phyloP scores from a whole-genome alignment of 371 early-diverging fungal species.

The Mucor circinelloides region DNA sequence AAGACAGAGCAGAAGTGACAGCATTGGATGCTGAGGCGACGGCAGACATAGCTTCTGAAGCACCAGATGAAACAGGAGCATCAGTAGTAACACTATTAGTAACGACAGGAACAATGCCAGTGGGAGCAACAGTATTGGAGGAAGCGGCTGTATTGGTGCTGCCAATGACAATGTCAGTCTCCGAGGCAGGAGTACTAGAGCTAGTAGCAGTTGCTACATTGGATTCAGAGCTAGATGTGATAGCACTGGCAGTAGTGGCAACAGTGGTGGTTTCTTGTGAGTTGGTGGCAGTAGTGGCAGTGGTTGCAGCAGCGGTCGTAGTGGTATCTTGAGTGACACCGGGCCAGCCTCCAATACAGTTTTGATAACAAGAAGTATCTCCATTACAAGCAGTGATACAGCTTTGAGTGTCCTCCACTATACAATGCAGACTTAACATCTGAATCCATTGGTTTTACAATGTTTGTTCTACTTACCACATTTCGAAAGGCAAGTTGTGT shows the following conservation, averaged over 20 bases:
- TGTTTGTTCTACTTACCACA: constrained; percentile 18
- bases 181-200: background rate
- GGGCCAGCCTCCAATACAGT: constrained; percentile 27
- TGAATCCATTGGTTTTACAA: background rate
- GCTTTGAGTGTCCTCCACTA: constrained; percentile 15
- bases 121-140: background rate
- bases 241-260: background rate
- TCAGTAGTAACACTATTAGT: background rate
- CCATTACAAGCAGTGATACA: constrained; percentile 21
- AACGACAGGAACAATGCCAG: background rate
- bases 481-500: constrained; percentile 7
- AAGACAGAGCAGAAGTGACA: background rate
- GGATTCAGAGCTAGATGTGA: background rate
- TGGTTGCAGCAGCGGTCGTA: background rate
- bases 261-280: background rate
- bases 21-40: background rate
- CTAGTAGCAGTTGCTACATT: background rate
- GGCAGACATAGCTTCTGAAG: background rate
- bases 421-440: background rate
- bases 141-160: background rate
- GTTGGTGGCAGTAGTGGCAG: background rate
- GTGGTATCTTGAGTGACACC: constrained; percentile 7
- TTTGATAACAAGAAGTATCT: constrained; percentile 16
- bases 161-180: background rate
- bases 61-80: constrained; percentile 2